These are phyloP conservation scores for Cardiospermum halicacabum DNA, from an alignment of 345 rosid genomes.

Conservation along the genomic window DNA sequence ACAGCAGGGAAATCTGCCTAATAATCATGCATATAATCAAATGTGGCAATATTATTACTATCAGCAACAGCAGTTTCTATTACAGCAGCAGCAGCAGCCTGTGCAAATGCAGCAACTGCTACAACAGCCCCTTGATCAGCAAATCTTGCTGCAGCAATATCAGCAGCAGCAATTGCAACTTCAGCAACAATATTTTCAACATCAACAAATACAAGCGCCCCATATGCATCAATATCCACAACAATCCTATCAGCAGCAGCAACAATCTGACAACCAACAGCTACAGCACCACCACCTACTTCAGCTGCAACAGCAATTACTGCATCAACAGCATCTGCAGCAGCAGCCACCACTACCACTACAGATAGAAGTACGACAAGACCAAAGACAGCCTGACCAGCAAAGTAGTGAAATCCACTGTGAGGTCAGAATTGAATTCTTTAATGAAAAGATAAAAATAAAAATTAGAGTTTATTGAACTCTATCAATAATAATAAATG, in stretches of 20 bases:
- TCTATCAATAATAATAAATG: too few species aligned
- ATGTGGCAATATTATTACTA: slow-evolving; percentile 81
- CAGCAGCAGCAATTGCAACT: slow-evolving; percentile 28
- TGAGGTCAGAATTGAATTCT: too few species aligned
- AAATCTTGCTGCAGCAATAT: slow-evolving; percentile 24
- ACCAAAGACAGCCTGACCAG: slow-evolving; percentile 20
- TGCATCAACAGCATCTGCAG: slow-evolving; percentile 16
- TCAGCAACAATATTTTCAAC: slow-evolving; percentile 40
- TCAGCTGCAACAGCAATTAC: slow-evolving; percentile 23
- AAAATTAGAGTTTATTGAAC: too few species aligned
- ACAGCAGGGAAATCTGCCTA: slow-evolving; percentile 42
- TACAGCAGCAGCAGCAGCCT: slow-evolving; percentile 40
- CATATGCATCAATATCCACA: slow-evolving; percentile 27
- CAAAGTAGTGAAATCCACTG: too few species aligned
- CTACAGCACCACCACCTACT: slow-evolving; percentile 8
- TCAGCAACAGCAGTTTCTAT: slow-evolving; percentile 42
- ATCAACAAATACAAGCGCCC: slow-evolving; percentile 14
- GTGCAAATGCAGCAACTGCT: slow-evolving; percentile 28
- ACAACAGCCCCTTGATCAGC: slow-evolving; percentile 23
- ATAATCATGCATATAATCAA: slow-evolving; percentile 54
- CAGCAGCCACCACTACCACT: slow-evolving; percentile 21
- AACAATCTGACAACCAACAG: slow-evolving; percentile 20
- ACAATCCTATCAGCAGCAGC: slow-evolving; percentile 18
- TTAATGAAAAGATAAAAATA: too few species aligned
- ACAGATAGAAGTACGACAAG: slow-evolving; percentile 20